Evolutionary conservation across 179 eudicot species (phyloP), one percentile per base, ranked within the genome.

Genomic region (Vitellaria paradoxa): DNA sequence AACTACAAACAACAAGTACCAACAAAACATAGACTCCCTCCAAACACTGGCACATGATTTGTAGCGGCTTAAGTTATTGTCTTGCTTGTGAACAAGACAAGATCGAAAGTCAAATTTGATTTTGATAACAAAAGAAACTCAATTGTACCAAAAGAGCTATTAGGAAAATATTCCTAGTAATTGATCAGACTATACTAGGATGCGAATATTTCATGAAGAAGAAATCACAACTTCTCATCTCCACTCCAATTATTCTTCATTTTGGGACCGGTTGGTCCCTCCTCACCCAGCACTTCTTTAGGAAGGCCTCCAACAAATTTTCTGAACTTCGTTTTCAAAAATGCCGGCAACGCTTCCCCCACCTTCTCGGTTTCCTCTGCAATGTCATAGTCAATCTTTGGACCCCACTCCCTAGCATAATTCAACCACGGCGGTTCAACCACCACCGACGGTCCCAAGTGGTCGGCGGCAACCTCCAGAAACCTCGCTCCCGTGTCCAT

Each of bases 361-460:
- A 82, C 71, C 21, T 78, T 65, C 14, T 75, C n/a, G 5, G 60
- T 20, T 26, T 82, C 84, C 18, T 75, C 50, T 0, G n/a, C 84
- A 53, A 64, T 15, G 30, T 56, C 66, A 59, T 82, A 77, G 13
- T 15, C 66, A 69, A 67, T 56, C 37, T 75, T 78, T 0, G 85
- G 85, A 56, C 85, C 85, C 85, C 85, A 82, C 56, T 71, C 73
- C 45, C 79, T 68, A 3, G 67, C 61, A 65, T 82, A 82, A 60
- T 71, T 78, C 18, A 91, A 61, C 95, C 95, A 91, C 0, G 81
- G 74, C 6, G 89, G 91, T 71, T 87, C 90, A 12, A 46, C 71
- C 6, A 83, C 76, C 9, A 67, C 60, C 37, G 37, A 30, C 2
- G 75, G 26, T 1, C 80, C 86, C 56, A 88, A 47, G 57, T 84